Evolutionary conservation across 176 grass and related monocot species (phyloP).

Genomic region (Oryza punctata): DNA sequence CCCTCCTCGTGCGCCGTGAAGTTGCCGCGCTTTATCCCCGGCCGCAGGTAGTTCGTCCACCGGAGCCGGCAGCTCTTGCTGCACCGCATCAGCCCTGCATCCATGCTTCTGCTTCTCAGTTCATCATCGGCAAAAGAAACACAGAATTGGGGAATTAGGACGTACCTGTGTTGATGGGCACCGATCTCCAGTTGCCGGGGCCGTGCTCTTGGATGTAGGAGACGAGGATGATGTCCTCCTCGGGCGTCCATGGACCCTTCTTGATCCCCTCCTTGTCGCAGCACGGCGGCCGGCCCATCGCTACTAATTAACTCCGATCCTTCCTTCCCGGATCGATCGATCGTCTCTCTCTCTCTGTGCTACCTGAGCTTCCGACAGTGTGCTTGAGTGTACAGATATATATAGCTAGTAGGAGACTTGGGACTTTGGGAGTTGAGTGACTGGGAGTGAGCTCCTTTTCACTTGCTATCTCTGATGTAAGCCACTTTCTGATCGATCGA

Average conservation of each 20-base stretch:
- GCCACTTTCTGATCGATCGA: slow-evolving; percentile 41
- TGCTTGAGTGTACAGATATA: slow-evolving; percentile 26
- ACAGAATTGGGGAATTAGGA: too few species aligned
- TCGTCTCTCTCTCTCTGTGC: background rate
- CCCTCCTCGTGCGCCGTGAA: slow-evolving; percentile 78
- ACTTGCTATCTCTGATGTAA: slow-evolving; percentile 43
- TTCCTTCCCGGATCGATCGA: background rate
- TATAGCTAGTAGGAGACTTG: background rate
- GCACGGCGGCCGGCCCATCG: slow-evolving; percentile 77
- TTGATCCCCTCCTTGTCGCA: slow-evolving; percentile 77
- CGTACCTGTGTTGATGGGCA: slow-evolving; percentile 65
- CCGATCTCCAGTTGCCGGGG: slow-evolving; percentile 78
- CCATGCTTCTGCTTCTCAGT: background rate
- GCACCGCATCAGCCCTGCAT: slow-evolving; percentile 66
- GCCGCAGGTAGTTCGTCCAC: slow-evolving; percentile 89
- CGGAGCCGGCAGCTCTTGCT: slow-evolving; percentile 87
- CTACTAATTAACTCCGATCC: background rate
- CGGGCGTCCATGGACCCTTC: slow-evolving; percentile 86
- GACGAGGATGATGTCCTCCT: slow-evolving; percentile 87
- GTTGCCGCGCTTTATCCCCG: slow-evolving; percentile 71
- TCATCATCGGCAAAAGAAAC: background rate
- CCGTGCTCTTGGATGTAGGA: slow-evolving; percentile 89
- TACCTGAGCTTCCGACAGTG: background rate
- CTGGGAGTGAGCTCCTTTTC: slow-evolving; percentile 63
- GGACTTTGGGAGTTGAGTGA: background rate